A percentile compares a stretch with the other conserved stretches of the same genome.
Evolutionary conservation across 2,329 filamentous ascomycete genomes (phyloP).

Genomic region (Gyromitra esculenta): DNA sequence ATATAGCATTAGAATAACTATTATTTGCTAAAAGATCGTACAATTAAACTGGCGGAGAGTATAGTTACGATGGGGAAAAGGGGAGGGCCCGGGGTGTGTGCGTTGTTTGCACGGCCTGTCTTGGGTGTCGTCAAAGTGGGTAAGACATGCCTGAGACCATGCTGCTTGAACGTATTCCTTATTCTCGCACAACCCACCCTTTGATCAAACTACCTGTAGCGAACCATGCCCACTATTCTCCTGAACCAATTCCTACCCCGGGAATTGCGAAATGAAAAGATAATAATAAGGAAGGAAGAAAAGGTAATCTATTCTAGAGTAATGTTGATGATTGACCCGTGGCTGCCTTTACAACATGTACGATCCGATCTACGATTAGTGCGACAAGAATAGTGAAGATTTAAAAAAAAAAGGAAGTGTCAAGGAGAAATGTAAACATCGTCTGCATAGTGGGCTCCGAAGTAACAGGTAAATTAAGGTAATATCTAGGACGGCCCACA

Average conservation of each 20-base stretch:
- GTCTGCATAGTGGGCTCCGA: neutral
- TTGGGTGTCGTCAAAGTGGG: too few relatives aligned
- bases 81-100: too few relatives aligned
- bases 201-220: neutral
- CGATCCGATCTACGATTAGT: conserved; percentile 8
- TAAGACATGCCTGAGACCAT: too few relatives aligned
- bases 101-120: too few relatives aligned
- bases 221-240: neutral
- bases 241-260: neutral
- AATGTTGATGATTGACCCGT: conserved; percentile 7
- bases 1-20: too few relatives aligned
- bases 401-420: conserved; percentile 1
- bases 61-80: too few relatives aligned
- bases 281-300: neutral
- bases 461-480: neutral
- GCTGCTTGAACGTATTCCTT: too few relatives aligned
- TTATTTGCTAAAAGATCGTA: too few relatives aligned
- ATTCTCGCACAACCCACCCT: neutral
- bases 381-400: neutral
- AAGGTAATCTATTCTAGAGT: neutral
- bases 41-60: too few relatives aligned
- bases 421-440: neutral
- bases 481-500: neutral
- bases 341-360: neutral
- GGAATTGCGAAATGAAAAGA: conserved; percentile 10